A percentile compares a stretch with the other conserved stretches of the same genome.
Evolutionary conservation across 2,329 filamentous ascomycete genomes (phyloP).

Genomic region (Moelleriella libera): DNA sequence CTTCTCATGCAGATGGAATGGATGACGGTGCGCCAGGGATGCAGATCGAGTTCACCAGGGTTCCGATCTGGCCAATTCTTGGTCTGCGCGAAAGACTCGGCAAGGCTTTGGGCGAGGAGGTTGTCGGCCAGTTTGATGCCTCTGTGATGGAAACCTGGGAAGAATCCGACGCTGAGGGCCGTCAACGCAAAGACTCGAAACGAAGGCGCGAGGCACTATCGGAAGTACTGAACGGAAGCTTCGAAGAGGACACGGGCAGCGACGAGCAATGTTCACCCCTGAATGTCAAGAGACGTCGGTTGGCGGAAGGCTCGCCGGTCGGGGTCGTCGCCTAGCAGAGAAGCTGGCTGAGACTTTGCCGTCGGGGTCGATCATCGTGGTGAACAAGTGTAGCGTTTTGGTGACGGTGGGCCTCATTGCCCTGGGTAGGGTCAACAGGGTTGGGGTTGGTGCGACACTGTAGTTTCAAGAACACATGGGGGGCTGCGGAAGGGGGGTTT

Average conservation of each 20-base stretch:
- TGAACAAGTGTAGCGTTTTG: too few relatives aligned
- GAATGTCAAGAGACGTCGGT: constrained; percentile 18
- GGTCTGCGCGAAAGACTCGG: constrained; percentile 41
- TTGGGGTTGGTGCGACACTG: too few relatives aligned
- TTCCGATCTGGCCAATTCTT: constrained; percentile 39
- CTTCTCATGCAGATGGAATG: constrained; percentile 10
- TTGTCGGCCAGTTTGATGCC: constrained; percentile 28
- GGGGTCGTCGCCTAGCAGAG: constrained; percentile 14
- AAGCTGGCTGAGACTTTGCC: not conserved
- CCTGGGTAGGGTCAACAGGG: too few relatives aligned
- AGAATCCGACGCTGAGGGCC: constrained; percentile 12
- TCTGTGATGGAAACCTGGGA: constrained; percentile 30
- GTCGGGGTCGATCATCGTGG: too few relatives aligned
- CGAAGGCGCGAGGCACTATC: constrained; percentile 20
- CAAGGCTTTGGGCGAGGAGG: constrained; percentile 34
- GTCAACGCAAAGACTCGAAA: constrained; percentile 12
- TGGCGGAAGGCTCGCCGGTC: constrained; percentile 14
- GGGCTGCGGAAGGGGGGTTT: too few relatives aligned
- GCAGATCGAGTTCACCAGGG: constrained; percentile 30
- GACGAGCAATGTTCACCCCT: constrained; percentile 16
- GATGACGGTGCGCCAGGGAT: constrained; percentile 18
- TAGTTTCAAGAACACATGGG: too few relatives aligned
- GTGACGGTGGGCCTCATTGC: too few relatives aligned
- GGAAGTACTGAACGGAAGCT: constrained; percentile 25
- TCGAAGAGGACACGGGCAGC: constrained; percentile 21